Conservation (phyloP, 1,139 yeast species). For the Geotrichum klebahnii region DNA sequence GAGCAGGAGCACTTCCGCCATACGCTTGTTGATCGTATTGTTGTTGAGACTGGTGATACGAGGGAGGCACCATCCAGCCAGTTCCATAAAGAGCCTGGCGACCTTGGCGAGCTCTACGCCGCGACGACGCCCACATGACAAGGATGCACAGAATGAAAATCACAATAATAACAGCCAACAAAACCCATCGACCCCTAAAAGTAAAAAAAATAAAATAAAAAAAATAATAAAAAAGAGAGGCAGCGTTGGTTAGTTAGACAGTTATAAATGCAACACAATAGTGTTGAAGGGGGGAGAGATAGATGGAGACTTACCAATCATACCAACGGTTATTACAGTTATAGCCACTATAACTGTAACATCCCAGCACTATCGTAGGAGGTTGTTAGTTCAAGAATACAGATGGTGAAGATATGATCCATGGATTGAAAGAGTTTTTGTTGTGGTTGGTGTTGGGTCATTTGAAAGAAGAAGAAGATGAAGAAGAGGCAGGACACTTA, state of each 20-base stretch:
- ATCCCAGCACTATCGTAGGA: too few species aligned
- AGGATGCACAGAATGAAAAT: conserved; percentile 51
- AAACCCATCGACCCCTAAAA: conserved; percentile 48
- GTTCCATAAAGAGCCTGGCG: conserved; percentile 73
- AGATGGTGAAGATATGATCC: too few species aligned
- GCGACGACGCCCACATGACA: conserved; percentile 47
- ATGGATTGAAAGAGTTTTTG: too few species aligned
- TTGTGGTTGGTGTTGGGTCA: too few species aligned
- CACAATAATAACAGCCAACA: conserved; percentile 46
- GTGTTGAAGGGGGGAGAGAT: background rate
- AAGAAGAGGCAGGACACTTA: too few species aligned
- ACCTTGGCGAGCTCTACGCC: conserved; percentile 57
- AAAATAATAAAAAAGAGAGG: background rate
- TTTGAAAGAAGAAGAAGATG: too few species aligned
- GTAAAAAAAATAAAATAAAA: background rate
- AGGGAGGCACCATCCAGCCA: conserved; percentile 87
- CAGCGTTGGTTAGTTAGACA: background rate
- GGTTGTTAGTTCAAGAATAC: too few species aligned
- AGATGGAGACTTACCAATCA: conserved; percentile 9
- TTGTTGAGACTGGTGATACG: conserved; percentile 69
- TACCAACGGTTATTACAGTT: conserved; percentile 5
- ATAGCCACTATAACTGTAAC: conserved; percentile 12
- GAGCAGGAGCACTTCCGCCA: conserved; percentile 30
- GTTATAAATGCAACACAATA: background rate
- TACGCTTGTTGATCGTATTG: conserved; percentile 45